These are phyloP conservation scores for Ascochyta viciae-villosae DNA, from an alignment of 2,329 filamentous ascomycete genomes.

Conservation along the genomic window DNA sequence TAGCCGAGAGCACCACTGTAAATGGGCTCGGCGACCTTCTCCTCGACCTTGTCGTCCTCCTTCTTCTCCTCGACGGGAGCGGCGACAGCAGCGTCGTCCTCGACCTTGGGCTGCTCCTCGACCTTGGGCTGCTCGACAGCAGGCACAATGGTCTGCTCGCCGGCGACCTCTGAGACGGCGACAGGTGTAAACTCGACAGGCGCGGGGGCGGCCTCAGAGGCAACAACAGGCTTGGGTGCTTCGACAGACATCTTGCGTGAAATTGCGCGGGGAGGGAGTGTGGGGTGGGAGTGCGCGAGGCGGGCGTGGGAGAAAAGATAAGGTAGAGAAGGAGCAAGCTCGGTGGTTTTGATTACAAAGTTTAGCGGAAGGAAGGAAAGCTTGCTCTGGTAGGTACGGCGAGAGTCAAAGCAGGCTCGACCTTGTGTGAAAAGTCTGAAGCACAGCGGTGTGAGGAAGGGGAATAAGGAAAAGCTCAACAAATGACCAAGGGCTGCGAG, in stretches of 20 bases:
- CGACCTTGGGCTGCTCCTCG: slow-evolving; percentile 22
- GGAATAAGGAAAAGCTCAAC: slow-evolving; percentile 36
- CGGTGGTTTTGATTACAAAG: slow-evolving; percentile 43
- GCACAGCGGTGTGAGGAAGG: slow-evolving; percentile 42
- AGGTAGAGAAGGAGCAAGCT: slow-evolving; percentile 27
- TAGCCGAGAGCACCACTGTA: slow-evolving; percentile 86
- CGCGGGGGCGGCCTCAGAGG: slow-evolving; percentile 43
- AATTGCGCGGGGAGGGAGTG: slow-evolving; percentile 17
- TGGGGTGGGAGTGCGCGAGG: slow-evolving; percentile 17
- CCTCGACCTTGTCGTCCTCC: slow-evolving; percentile 55
- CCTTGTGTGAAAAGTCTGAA: slow-evolving; percentile 32
- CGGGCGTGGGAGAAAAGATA: slow-evolving; percentile 13
- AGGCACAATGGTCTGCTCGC: slow-evolving; percentile 47
- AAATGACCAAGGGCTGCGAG: slow-evolving; percentile 37
- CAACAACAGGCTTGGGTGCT: slow-evolving; percentile 71
- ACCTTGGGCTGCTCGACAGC: slow-evolving; percentile 48
- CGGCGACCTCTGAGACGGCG: slow-evolving; percentile 51
- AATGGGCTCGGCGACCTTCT: slow-evolving; percentile 67
- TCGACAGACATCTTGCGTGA: slow-evolving; percentile 68
- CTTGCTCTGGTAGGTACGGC: slow-evolving; percentile 36
- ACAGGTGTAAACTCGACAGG: slow-evolving; percentile 47
- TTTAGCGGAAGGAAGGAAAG: slow-evolving; percentile 38
- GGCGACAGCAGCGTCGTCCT: slow-evolving; percentile 35
- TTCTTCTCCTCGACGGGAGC: slow-evolving; percentile 47
- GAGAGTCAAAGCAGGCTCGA: slow-evolving; percentile 39